Conservation (phyloP, 225 moss, liverwort and hornwort species). For the Pseudoscleropodium purum region DNA sequence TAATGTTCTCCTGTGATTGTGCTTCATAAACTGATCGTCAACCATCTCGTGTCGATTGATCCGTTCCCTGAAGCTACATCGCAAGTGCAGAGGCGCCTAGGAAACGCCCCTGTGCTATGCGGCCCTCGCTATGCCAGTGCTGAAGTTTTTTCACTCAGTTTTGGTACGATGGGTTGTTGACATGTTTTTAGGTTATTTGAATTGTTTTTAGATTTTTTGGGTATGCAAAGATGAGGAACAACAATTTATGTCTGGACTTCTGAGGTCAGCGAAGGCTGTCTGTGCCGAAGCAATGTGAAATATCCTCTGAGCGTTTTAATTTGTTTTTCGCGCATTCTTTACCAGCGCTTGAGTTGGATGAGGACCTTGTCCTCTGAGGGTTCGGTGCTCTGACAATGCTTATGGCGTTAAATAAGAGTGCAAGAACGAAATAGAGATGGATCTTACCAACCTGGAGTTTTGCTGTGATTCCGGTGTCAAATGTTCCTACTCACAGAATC, state of each 20-base stretch:
- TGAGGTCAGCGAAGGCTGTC: not conserved
- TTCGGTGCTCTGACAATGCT: not conserved
- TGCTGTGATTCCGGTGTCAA: constrained; percentile 18
- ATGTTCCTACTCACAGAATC: constrained; percentile 19
- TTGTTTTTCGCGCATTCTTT: not conserved
- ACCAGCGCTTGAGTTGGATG: constrained; percentile 17
- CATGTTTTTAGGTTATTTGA: not conserved
- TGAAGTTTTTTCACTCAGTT: not conserved
- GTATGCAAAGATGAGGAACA: not conserved
- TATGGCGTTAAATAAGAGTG: constrained; percentile 21
- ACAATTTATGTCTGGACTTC: not conserved
- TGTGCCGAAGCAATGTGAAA: not conserved
- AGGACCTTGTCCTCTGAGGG: not conserved
- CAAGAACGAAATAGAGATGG: not conserved
- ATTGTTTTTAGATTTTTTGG: not conserved
- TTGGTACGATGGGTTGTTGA: constrained; percentile 25
- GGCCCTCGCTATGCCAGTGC: constrained; percentile 8
- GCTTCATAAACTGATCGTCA: constrained; percentile 18
- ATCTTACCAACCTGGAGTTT: constrained; percentile 36
- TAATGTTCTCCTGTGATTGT: too few species aligned
- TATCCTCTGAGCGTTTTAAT: not conserved
- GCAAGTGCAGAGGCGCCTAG: not conserved
- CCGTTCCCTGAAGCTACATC: constrained; percentile 30
- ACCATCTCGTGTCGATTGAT: not conserved
- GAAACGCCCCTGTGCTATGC: not conserved